Conservation (phyloP, 345 rosid genomes). For the Raphanus raphanistrum region DNA sequence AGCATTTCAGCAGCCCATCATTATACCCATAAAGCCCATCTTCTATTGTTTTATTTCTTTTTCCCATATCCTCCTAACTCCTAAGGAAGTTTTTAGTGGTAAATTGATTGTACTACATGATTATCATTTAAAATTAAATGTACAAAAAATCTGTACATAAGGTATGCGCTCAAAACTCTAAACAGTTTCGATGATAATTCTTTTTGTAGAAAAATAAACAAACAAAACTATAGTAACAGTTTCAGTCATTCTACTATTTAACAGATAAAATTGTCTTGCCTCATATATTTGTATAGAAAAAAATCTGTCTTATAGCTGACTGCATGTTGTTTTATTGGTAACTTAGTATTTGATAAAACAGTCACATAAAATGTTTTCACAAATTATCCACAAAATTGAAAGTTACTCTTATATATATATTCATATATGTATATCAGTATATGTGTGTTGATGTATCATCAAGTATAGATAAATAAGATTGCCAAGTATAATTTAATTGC, state of each 20-base stretch:
- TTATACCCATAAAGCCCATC: conserved; percentile 23
- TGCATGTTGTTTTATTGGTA: neutral
- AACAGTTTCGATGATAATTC: neutral
- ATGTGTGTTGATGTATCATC: neutral
- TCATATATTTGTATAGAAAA: neutral
- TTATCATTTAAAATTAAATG: neutral
- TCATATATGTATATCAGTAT: too few relatives aligned
- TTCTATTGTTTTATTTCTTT: neutral
- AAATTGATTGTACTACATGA: neutral
- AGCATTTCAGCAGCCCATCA: conserved; percentile 17
- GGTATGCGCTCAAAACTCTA: neutral
- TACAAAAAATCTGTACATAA: neutral
- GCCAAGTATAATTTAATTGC: neutral
- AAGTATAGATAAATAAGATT: too few relatives aligned
- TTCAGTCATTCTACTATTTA: neutral
- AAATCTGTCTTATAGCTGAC: neutral
- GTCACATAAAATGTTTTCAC: neutral
- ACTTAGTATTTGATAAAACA: neutral
- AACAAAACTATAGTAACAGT: neutral
- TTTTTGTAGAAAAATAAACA: neutral
- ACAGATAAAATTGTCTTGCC: neutral
- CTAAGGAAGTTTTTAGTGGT: neutral
- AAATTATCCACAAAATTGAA: neutral
- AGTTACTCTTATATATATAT: too few relatives aligned
- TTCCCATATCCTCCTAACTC: neutral